These are phyloP conservation scores for Pyricularia pennisetigena DNA, from an alignment of 2,329 filamentous ascomycete genomes.

Conservation along the genomic window DNA sequence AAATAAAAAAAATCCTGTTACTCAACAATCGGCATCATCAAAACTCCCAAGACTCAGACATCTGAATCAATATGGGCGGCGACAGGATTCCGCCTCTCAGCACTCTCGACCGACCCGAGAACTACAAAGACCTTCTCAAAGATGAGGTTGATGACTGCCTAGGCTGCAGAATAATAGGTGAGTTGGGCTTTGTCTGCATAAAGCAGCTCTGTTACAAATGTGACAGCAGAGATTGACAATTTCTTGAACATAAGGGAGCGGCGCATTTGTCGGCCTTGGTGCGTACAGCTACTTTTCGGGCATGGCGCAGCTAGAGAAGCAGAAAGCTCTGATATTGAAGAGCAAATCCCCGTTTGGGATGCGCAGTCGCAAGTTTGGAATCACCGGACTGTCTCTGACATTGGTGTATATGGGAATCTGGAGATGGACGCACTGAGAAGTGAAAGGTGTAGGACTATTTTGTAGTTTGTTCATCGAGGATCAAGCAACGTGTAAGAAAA, in stretches of 20 bases:
- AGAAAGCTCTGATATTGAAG: conserved; percentile 54
- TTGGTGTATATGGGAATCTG: conserved; percentile 63
- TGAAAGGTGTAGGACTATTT: not conserved
- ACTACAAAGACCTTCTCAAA: conserved; percentile 46
- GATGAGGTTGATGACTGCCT: conserved; percentile 57
- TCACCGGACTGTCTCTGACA: conserved; percentile 56
- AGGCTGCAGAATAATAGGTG: conserved; percentile 63
- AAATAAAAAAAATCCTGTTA: not conserved
- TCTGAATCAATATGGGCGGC: conserved; percentile 27
- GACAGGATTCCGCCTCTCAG: conserved; percentile 40
- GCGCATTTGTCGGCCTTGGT: conserved; percentile 65
- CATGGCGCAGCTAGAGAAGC: conserved; percentile 58
- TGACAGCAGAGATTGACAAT: not conserved
- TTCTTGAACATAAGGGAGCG: conserved; percentile 44
- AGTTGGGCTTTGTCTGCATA: conserved; percentile 16
- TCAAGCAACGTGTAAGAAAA: not conserved
- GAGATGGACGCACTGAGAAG: conserved; percentile 23
- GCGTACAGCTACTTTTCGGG: conserved; percentile 72
- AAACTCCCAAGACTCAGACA: not conserved
- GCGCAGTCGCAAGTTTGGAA: conserved; percentile 57
- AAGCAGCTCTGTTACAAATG: not conserved
- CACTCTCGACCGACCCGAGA: conserved; percentile 49
- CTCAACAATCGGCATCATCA: not conserved
- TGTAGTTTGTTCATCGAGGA: not conserved
- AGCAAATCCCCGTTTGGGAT: conserved; percentile 65